Percentiles rank a stretch among this genome's conserved stretches.
These are phyloP conservation scores for Phaeoacremonium minimum DNA, from an alignment of 2,329 filamentous ascomycete species.

Conservation along the genomic window DNA sequence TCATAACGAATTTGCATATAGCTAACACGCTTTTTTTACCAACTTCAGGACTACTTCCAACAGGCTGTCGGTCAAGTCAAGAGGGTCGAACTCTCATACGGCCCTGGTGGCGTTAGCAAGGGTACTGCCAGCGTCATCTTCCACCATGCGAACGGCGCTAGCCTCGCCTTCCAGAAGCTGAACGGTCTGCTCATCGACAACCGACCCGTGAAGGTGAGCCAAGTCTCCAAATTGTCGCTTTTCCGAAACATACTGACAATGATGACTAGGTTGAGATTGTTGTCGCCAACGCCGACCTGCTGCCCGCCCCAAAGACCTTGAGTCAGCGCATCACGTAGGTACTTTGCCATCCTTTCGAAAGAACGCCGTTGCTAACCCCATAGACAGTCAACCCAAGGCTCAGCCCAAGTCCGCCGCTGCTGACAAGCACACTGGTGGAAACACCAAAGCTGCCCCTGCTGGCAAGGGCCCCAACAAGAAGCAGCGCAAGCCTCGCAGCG, in stretches of 20 bases:
- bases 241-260: conserved; percentile 6
- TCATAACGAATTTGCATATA: conserved; percentile 15
- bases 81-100: conserved; percentile 87
- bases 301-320: conserved; percentile 64
- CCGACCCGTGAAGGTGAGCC: conserved; percentile 78
- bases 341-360: no score
- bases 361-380: no score
- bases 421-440: conserved; percentile 58
- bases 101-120: conserved; percentile 84
- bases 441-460: conserved; percentile 35
- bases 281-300: conserved; percentile 68
- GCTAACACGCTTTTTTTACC: conserved; percentile 64
- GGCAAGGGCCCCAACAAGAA: conserved; percentile 47
- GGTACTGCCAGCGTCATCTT: conserved; percentile 91
- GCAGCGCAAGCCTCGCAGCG: conserved; percentile 51
- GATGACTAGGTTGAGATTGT: conserved; percentile 77
- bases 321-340: conserved; percentile 75
- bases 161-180: conserved; percentile 76
- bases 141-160: conserved; percentile 72
- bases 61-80: conserved; percentile 87
- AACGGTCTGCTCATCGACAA: conserved; percentile 90
- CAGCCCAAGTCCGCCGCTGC: conserved; percentile 79
- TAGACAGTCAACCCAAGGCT: conserved; percentile 54
- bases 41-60: conserved; percentile 88
- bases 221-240: not conserved